Conservation (phyloP, 345 rosid genomes). For the Angophora floribunda region DNA sequence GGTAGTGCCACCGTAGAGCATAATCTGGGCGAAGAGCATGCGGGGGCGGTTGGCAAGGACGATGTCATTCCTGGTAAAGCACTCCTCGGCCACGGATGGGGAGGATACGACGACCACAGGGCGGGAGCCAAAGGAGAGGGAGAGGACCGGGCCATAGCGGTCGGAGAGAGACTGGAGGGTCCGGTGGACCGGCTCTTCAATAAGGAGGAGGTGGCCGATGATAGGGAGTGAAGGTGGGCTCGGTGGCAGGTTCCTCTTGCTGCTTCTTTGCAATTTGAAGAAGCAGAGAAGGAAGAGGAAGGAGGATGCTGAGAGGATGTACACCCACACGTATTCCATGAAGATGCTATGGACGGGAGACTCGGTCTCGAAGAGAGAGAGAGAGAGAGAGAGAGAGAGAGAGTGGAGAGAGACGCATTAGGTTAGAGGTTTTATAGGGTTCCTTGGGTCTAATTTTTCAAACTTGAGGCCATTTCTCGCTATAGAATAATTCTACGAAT, state of each 20-base stretch:
- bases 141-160: conserved; percentile 2
- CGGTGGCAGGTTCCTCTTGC: background rate
- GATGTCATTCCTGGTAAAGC: conserved; percentile 19
- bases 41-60: conserved; percentile 15
- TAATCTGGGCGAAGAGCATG: background rate
- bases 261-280: background rate
- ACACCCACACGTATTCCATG: background rate
- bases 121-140: conserved; percentile 7
- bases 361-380: background rate
- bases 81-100: conserved; percentile 13
- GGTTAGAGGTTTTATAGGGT: background rate
- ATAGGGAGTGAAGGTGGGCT: conserved; percentile 10
- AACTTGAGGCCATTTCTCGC: background rate
- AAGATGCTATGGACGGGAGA: background rate
- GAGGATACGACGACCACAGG: conserved; percentile 11
- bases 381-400: background rate
- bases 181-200: conserved; percentile 12
- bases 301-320: background rate
- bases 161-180: conserved; percentile 1
- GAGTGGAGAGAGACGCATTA: background rate
- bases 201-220: conserved; percentile 14
- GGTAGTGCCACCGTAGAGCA: background rate
- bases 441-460: background rate
- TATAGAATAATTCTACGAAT: no score
- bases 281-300: background rate